Percentiles rank a stretch among this genome's conserved stretches.
These are phyloP conservation scores for Rhizopus arrhizus DNA, from an alignment of 371 early-diverging fungal genomes.

Conservation along the genomic window DNA sequence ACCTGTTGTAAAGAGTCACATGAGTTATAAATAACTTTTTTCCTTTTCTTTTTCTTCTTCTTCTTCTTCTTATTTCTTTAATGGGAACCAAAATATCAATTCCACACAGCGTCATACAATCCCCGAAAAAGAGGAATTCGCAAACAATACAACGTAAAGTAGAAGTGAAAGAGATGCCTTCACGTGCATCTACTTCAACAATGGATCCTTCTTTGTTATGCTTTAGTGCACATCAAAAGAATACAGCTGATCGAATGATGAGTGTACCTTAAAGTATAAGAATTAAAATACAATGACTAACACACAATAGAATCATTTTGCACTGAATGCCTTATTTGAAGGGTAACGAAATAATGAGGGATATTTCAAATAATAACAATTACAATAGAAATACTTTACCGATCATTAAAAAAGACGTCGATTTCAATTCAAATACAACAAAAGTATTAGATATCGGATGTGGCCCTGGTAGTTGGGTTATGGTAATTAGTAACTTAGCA, in stretches of 20 bases:
- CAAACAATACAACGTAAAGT: background rate
- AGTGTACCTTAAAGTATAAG: background rate
- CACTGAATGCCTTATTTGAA: background rate
- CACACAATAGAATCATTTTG: constrained; percentile 4
- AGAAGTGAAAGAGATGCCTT: background rate
- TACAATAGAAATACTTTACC: constrained; percentile 19
- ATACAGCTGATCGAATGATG: background rate
- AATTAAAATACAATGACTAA: background rate
- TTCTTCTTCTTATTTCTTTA: too few relatives aligned
- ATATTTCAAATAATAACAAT: background rate
- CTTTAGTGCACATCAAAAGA: background rate
- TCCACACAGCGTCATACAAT: background rate
- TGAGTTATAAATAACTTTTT: background rate
- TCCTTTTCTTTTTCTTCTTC: background rate
- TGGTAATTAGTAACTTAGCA: constrained; percentile 19
- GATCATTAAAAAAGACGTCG: constrained; percentile 5
- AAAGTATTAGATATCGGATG: constrained; percentile 32
- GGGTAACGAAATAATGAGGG: background rate
- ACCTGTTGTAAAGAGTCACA: background rate
- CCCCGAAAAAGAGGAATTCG: background rate
- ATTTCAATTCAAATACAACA: constrained; percentile 11
- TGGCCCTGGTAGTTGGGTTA: constrained; percentile 33
- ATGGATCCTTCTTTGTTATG: constrained; percentile 3
- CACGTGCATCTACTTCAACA: constrained; percentile 1
- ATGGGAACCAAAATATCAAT: background rate